A percentile compares a stretch with the other conserved stretches of the same genome.
Evolutionary conservation across 2,329 filamentous ascomycete genomes (phyloP).

Genomic region (Capronia coronata): DNA sequence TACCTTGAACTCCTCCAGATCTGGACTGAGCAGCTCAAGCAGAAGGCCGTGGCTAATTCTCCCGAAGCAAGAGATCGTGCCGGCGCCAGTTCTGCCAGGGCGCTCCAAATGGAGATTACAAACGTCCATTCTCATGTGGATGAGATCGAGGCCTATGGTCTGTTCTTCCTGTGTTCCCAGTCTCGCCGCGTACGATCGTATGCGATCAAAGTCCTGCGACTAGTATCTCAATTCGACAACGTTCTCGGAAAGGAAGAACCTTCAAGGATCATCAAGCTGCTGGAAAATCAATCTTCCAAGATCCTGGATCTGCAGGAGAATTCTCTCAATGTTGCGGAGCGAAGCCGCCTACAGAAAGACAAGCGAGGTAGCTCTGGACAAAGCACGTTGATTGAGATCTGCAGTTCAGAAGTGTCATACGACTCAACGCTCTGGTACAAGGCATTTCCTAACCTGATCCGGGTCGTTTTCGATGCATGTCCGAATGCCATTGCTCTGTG

Average conservation of each 20-base stretch:
- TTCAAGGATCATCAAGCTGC: conserved; percentile 78
- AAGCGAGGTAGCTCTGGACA: conserved; percentile 77
- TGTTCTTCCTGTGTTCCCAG: conserved; percentile 97
- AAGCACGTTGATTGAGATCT: conserved; percentile 84
- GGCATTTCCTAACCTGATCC: conserved; percentile 89
- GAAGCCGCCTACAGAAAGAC: conserved; percentile 83
- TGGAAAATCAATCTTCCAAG: conserved; percentile 80
- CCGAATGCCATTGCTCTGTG: conserved; percentile 86
- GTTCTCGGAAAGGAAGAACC: conserved; percentile 74
- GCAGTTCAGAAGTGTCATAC: conserved; percentile 90
- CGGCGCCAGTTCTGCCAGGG: conserved; percentile 40
- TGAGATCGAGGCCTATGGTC: conserved; percentile 88
- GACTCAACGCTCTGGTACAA: conserved; percentile 97
- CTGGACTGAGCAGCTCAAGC: conserved; percentile 94
- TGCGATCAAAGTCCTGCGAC: conserved; percentile 81
- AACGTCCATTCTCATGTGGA: conserved; percentile 90
- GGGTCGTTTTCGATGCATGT: conserved; percentile 83
- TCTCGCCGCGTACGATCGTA: conserved; percentile 82
- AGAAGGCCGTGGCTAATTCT: conserved; percentile 69
- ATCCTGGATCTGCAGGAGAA: conserved; percentile 93
- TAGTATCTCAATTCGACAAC: conserved; percentile 89
- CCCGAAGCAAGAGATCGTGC: conserved; percentile 55
- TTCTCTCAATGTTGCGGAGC: conserved; percentile 81
- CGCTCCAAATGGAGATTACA: conserved; percentile 74
- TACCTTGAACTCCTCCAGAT: conserved; percentile 93